Percentiles rank a stretch among this genome's conserved stretches.
Evolutionary conservation across 2,329 filamentous ascomycete species (phyloP).

Genomic region (Graphilbum ipis-grandicollis): DNA sequence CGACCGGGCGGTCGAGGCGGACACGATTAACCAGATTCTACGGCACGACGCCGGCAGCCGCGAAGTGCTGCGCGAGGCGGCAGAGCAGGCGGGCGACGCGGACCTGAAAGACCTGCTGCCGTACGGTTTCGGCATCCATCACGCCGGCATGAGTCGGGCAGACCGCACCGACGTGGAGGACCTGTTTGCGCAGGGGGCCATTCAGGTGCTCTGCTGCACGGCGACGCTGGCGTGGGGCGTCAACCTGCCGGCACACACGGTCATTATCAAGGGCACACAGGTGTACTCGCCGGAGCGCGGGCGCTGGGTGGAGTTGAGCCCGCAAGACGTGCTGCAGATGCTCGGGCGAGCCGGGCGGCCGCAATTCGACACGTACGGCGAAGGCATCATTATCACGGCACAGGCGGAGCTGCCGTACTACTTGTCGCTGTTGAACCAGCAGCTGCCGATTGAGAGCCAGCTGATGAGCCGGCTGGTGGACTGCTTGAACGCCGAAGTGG

Average conservation of each 20-base stretch:
- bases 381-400: slow-evolving; percentile 96
- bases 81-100: slow-evolving; percentile 63
- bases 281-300: slow-evolving; percentile 98
- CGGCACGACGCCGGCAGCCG: slow-evolving; percentile 82
- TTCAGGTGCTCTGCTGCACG: slow-evolving; percentile 92
- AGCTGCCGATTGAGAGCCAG: slow-evolving; percentile 93
- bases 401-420: slow-evolving; percentile 95
- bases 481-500: slow-evolving; percentile 91
- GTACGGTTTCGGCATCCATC: slow-evolving; percentile 95
- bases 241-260: slow-evolving; percentile 90
- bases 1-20: slow-evolving; percentile 91
- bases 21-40: slow-evolving; percentile 91
- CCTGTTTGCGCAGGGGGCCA: slow-evolving; percentile 75
- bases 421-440: slow-evolving; percentile 87
- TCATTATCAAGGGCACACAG: slow-evolving; percentile 97
- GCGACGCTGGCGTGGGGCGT: slow-evolving; percentile 99
- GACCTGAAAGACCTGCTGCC: slow-evolving; percentile 89
- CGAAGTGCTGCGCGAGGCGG: slow-evolving; percentile 74
- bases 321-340: slow-evolving; percentile 97
- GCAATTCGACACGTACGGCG: slow-evolving; percentile 93
- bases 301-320: slow-evolving; percentile 94
- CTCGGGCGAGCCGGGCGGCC: slow-evolving; percentile 90
- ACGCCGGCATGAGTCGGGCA: slow-evolving; percentile 90
- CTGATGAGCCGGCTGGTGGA: slow-evolving; percentile 85
- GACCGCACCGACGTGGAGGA: slow-evolving; percentile 93